Percentiles rank a stretch among this genome's conserved stretches.
Evolutionary conservation across 371 early-diverging fungal genomes (phyloP).

Genomic region (Mucor saturninus): DNA sequence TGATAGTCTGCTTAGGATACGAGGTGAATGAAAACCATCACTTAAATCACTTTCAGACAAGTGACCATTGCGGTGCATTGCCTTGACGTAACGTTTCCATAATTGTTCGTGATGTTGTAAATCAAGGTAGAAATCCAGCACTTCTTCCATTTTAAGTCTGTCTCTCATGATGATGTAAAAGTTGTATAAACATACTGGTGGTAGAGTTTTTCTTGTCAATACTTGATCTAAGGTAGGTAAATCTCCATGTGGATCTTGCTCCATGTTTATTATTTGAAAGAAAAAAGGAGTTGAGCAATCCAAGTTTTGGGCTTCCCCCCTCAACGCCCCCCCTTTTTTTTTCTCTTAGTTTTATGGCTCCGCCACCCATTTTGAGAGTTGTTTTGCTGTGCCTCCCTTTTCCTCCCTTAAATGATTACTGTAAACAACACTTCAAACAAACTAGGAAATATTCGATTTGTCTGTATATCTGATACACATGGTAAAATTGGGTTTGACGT

Average conservation of each 20-base stretch:
- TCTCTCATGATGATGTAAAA: conserved; percentile 72
- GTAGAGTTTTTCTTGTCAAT: conserved; percentile 61
- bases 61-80: conserved; percentile 45
- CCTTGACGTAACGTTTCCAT: conserved; percentile 61
- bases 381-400: neutral
- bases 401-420: conserved; percentile 14
- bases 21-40: conserved; percentile 47
- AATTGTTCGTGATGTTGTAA: conserved; percentile 66
- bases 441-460: conserved; percentile 32
- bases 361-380: neutral
- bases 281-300: conserved; percentile 6
- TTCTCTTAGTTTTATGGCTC: neutral
- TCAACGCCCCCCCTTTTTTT: neutral
- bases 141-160: conserved; percentile 60
- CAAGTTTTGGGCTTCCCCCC: neutral
- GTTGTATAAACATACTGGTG: conserved; percentile 72
- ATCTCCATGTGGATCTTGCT: conserved; percentile 15
- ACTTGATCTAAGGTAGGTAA: conserved; percentile 68
- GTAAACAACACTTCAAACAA: conserved; percentile 8
- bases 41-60: conserved; percentile 46
- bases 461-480: conserved; percentile 60
- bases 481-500: conserved; percentile 36
- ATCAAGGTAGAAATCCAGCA: conserved; percentile 73
- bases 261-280: neutral
- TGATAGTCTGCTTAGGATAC: conserved; percentile 40